Evolutionary conservation across 1,284 basidiomycete species (phyloP).

Genomic region (Boletus smithii): DNA sequence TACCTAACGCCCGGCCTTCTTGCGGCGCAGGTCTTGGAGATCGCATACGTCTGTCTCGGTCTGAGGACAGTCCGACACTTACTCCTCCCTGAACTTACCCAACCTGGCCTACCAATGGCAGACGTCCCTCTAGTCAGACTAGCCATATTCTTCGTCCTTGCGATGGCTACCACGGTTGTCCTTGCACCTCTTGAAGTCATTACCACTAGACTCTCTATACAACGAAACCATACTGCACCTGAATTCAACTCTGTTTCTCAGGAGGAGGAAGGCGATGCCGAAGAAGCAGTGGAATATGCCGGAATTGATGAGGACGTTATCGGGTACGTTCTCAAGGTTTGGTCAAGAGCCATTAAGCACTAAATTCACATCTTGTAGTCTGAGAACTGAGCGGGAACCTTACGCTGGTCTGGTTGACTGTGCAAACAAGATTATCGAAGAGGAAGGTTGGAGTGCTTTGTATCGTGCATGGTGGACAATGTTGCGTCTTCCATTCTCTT

Average conservation of each 20-base stretch:
- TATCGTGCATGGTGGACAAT: constrained; percentile 88
- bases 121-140: constrained; percentile 49
- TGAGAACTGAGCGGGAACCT: constrained; percentile 84
- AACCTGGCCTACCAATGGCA: constrained; percentile 31
- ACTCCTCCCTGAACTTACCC: constrained; percentile 55
- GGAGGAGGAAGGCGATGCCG: constrained; percentile 41
- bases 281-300: constrained; percentile 65
- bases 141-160: constrained; percentile 57
- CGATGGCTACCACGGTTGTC: constrained; percentile 58
- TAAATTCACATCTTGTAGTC: constrained; percentile 35
- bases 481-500: constrained; percentile 60
- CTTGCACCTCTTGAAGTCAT: constrained; percentile 85
- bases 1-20: constrained; percentile 85
- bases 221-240: constrained; percentile 63
- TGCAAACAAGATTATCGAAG: constrained; percentile 73
- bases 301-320: constrained; percentile 86
- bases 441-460: constrained; percentile 76
- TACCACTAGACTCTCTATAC: constrained; percentile 74
- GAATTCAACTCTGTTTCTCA: constrained; percentile 8
- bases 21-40: constrained; percentile 61
- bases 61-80: constrained; percentile 62
- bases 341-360: not conserved
- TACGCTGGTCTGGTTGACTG: constrained; percentile 79
- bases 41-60: constrained; percentile 59
- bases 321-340: constrained; percentile 47